Conservation (phyloP, 768 basidiomycete species). For the Suillus lakei region DNA sequence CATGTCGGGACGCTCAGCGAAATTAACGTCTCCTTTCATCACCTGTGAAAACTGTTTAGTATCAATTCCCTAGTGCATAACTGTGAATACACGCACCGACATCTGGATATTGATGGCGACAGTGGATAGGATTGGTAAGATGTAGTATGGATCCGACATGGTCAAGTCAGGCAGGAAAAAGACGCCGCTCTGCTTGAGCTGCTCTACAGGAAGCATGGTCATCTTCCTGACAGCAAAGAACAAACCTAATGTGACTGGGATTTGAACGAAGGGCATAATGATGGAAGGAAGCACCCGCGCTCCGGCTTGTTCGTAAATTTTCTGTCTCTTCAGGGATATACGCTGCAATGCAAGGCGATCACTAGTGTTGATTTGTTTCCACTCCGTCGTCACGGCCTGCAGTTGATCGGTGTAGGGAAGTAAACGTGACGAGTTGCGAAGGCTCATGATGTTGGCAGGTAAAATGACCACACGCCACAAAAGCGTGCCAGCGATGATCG, state of each 20-base stretch:
- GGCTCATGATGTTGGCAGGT: conserved; percentile 60
- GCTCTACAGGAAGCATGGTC: conserved; percentile 71
- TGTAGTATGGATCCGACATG: conserved; percentile 71
- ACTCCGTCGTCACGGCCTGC: conserved; percentile 54
- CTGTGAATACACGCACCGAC: conserved; percentile 42
- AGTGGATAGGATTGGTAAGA: conserved; percentile 67
- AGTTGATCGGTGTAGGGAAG: conserved; percentile 49
- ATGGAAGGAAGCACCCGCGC: conserved; percentile 62
- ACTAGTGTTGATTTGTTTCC: conserved; percentile 43
- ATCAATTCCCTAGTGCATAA: not conserved
- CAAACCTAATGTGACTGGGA: conserved; percentile 77
- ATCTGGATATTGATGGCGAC: conserved; percentile 73
- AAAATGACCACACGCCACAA: conserved; percentile 64
- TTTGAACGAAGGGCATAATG: conserved; percentile 65
- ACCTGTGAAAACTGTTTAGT: conserved; percentile 31
- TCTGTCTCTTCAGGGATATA: conserved; percentile 48
- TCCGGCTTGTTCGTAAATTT: conserved; percentile 66
- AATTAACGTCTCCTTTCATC: conserved; percentile 59
- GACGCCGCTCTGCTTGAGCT: conserved; percentile 78
- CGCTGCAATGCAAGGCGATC: conserved; percentile 49
- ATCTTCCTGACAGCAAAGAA: conserved; percentile 84
- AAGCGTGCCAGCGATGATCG: conserved; percentile 69
- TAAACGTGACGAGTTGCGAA: conserved; percentile 56
- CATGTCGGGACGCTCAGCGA: conserved; percentile 53
- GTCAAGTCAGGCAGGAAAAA: conserved; percentile 80